These are phyloP conservation scores for Hypoxylon sp. DNA, from an alignment of 2,329 filamentous ascomycete species.

Conservation along the genomic window DNA sequence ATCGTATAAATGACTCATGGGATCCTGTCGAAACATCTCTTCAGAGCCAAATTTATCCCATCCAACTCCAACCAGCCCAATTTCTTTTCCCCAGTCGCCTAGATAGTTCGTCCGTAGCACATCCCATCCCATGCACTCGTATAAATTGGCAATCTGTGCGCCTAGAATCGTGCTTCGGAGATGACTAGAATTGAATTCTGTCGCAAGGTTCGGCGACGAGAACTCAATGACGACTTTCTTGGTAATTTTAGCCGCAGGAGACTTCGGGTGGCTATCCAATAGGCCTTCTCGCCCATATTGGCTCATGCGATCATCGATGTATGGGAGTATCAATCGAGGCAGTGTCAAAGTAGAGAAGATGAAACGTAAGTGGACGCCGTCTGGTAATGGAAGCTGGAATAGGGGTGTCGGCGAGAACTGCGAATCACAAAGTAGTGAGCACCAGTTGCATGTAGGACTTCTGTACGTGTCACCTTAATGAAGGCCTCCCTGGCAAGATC, in stretches of 20 bases:
- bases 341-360: conserved; percentile 69
- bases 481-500: conserved; percentile 33
- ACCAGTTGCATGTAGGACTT: neutral
- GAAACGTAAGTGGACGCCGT: conserved; percentile 70
- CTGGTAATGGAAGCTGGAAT: conserved; percentile 61
- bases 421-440: conserved; percentile 1
- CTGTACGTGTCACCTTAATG: conserved; percentile 26
- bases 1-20: conserved; percentile 73
- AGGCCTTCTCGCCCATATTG: conserved; percentile 62
- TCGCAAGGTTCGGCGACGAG: conserved; percentile 78
- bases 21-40: conserved; percentile 67
- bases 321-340: conserved; percentile 64
- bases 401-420: conserved; percentile 67
- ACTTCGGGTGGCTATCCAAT: neutral
- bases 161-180: conserved; percentile 76
- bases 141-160: conserved; percentile 71
- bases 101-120: conserved; percentile 75
- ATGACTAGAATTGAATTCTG: conserved; percentile 75
- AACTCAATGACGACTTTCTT: conserved; percentile 72
- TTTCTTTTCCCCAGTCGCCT: conserved; percentile 79
- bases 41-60: conserved; percentile 73
- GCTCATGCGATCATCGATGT: conserved; percentile 64
- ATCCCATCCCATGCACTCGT: conserved; percentile 72
- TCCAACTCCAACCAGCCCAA: conserved; percentile 69
- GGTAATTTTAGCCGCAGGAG: conserved; percentile 36